Base-by-base conservation (phyloP, 2,329 filamentous ascomycete species). In the Trichoderma simmonsii region DNA sequence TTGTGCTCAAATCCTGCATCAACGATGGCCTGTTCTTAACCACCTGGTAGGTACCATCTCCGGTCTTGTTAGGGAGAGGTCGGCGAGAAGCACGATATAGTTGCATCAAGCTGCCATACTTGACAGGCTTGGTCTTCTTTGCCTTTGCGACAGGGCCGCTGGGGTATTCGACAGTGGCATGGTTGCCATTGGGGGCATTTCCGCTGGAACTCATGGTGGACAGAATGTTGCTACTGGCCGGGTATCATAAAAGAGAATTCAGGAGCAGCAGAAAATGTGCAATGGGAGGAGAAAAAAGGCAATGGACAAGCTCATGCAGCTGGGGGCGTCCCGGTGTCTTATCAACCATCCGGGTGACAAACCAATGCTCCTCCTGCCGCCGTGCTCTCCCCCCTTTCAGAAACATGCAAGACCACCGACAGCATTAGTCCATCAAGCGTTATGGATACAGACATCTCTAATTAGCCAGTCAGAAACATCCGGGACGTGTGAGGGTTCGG, bases 21-120 rank as follows among this genome's bases (percentile, higher is more conserved):
- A 91, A 75, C 1, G 86, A 85, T 0, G 86, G 86, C 15, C 86
- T 84, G 74, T 84, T 83, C n/a, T 82, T 81, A 2, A 83, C 79
- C 8, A 78, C 77, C 5, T 85, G 81, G 71, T 90, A 91, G 3
- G 86, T 86, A n/a, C 90, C 90, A 77, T 91, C 86, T 30, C 90
- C 90, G 69, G 85, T 86, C 76, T 91, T 85, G 2, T 84, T 89
- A 0, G 91, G 90, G 36, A 92, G 80, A 11, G 91, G 90, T n/a
- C 88, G 83, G 72, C 84, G 84, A 1, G 89, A 88, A 5, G 88
- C 86, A 69, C 82, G 76, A 3, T 80, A 77, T 32, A 83, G 75
- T 62, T 80, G 78, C 73, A 79, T 77, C 59, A 83, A 75, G 36
- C 75, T 77, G 12, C 74, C 76, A 1, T 72, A 24, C 9, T 72